phyloP scores from a whole-genome alignment of 176 grass and related monocot genomes.

The Eleusine indica region DNA sequence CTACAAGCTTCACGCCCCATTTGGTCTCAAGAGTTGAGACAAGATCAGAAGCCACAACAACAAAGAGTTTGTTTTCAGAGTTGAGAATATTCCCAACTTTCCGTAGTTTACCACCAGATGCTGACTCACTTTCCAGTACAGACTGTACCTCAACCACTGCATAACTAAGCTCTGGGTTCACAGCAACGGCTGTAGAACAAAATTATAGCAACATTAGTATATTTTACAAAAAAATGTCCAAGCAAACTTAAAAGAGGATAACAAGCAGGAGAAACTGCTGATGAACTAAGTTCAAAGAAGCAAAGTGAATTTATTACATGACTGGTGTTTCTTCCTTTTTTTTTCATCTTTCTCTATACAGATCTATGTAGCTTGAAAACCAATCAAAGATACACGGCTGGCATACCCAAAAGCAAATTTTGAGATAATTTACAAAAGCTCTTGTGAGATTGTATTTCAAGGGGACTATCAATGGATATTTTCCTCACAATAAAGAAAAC shows the following conservation, averaged over 20 bases:
- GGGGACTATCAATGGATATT: constrained; percentile 25
- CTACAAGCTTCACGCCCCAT: constrained; percentile 75
- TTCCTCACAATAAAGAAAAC: constrained; percentile 38
- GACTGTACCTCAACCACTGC: constrained; percentile 70
- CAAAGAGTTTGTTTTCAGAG: constrained; percentile 56
- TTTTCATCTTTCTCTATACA: background rate
- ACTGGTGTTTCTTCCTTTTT: background rate
- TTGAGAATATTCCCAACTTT: constrained; percentile 75
- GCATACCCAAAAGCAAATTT: background rate
- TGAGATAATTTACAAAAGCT: constrained; percentile 1
- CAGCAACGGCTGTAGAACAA: constrained; percentile 79
- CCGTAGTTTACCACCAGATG: constrained; percentile 53
- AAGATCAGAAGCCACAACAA: constrained; percentile 84
- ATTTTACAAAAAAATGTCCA: constrained; percentile 17
- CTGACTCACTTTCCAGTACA: constrained; percentile 41
- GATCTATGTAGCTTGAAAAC: constrained; percentile 22
- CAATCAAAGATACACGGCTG: background rate
- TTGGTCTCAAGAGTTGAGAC: constrained; percentile 84
- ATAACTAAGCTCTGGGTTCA: constrained; percentile 84
- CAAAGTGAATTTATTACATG: background rate
- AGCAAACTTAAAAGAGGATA: background rate
- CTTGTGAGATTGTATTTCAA: constrained; percentile 7
- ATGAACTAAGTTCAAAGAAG: background rate
- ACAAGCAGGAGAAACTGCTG: background rate
- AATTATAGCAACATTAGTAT: constrained; percentile 35